Conservation (phyloP, 805 yeast genomes). For the Ogataea kodamae region DNA sequence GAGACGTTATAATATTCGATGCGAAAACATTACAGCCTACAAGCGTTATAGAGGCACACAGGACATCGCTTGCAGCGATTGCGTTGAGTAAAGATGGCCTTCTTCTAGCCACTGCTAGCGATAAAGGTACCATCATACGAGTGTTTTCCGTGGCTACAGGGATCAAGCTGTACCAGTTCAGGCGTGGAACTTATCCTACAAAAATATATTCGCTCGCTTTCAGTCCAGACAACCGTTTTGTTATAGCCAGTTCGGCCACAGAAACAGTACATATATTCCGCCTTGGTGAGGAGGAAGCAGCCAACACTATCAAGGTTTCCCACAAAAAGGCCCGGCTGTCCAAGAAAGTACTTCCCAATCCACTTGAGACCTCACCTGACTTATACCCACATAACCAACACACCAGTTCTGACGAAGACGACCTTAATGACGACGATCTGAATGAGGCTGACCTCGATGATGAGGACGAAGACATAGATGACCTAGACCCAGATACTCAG, state of each 20-base stretch:
- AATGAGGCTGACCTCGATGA: conserved; percentile 28
- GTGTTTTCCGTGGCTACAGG: conserved; percentile 78
- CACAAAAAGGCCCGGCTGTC: conserved; percentile 15
- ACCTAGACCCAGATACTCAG: conserved; percentile 17
- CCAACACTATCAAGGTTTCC: conserved; percentile 28
- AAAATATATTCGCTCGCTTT: conserved; percentile 78
- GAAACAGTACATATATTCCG: conserved; percentile 92
- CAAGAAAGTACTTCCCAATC: conserved; percentile 18
- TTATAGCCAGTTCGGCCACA: conserved; percentile 84
- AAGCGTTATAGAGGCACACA: conserved; percentile 88
- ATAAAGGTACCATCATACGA: conserved; percentile 85
- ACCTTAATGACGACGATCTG: conserved; percentile 30
- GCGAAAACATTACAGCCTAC: conserved; percentile 72
- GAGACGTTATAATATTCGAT: conserved; percentile 82
- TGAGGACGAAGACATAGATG: conserved; percentile 19
- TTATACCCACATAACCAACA: conserved; percentile 23
- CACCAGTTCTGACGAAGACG: conserved; percentile 36
- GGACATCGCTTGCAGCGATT: conserved; percentile 68
- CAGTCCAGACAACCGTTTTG: conserved; percentile 67
- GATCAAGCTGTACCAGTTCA: conserved; percentile 65
- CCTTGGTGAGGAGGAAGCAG: conserved; percentile 48
- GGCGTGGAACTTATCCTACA: conserved; percentile 89
- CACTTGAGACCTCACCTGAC: conserved; percentile 20
- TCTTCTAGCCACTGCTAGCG: conserved; percentile 86
- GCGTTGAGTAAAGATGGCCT: conserved; percentile 74